phyloP scores from a whole-genome alignment of 345 rosid species.

The Brassica juncea region DNA sequence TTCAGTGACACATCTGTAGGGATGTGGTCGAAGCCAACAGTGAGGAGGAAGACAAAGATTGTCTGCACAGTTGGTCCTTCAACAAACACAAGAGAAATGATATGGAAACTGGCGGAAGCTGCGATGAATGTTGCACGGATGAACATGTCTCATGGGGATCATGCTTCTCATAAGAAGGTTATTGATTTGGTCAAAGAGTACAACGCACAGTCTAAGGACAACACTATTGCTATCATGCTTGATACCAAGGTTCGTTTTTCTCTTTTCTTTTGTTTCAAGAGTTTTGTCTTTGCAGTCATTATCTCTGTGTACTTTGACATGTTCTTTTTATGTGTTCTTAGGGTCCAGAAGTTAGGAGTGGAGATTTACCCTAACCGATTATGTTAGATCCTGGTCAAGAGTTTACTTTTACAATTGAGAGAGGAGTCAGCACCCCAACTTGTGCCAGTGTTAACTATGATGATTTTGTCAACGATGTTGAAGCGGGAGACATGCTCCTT shows the following conservation, averaged over 20 bases:
- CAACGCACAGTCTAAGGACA: slow-evolving; percentile 86
- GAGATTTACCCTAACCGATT: slow-evolving; percentile 95
- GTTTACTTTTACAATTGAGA: slow-evolving; percentile 83
- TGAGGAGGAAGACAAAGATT: slow-evolving; percentile 89
- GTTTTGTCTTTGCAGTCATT: background rate
- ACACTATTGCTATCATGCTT: slow-evolving; percentile 93
- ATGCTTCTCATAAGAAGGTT: slow-evolving; percentile 93
- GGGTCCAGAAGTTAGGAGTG: slow-evolving; percentile 99
- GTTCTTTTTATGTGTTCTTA: slow-evolving; percentile 29
- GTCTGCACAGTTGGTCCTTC: slow-evolving; percentile 98
- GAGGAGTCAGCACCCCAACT: slow-evolving; percentile 84
- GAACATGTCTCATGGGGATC: slow-evolving; percentile 99
- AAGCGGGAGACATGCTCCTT: slow-evolving; percentile 94
- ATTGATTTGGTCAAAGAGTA: slow-evolving; percentile 98
- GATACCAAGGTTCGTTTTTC: slow-evolving; percentile 78
- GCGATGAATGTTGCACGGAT: slow-evolving; percentile 98
- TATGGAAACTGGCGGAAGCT: slow-evolving; percentile 97
- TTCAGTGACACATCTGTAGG: slow-evolving; percentile 61
- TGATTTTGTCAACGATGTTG: slow-evolving; percentile 93
- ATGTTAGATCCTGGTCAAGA: slow-evolving; percentile 74
- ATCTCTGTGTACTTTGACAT: background rate
- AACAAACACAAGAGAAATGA: slow-evolving; percentile 89
- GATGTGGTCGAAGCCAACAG: slow-evolving; percentile 86
- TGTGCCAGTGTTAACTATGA: slow-evolving; percentile 98
- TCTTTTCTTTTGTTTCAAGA: background rate